These are phyloP conservation scores for Trichophyton schoenleinii DNA, from an alignment of 2,329 filamentous ascomycete genomes.

Conservation along the genomic window DNA sequence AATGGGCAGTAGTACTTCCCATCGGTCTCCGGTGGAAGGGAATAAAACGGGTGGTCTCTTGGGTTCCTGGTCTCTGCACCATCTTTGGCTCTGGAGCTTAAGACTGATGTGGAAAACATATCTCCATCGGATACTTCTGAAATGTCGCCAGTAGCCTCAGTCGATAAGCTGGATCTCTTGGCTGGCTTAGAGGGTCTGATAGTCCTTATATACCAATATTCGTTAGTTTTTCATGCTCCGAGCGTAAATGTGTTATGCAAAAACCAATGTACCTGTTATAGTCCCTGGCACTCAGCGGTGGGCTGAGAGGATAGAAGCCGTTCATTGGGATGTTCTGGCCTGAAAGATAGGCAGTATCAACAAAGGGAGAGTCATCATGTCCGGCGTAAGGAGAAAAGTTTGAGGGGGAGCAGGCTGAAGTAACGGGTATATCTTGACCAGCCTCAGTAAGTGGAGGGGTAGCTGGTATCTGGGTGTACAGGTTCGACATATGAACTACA, in stretches of 20 bases:
- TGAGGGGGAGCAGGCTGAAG: conserved; percentile 29
- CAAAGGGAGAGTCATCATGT: conserved; percentile 27
- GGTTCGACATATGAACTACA: conserved; percentile 23
- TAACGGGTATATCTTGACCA: conserved; percentile 30
- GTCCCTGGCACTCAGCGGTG: conserved; percentile 30
- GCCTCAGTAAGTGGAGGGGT: conserved; percentile 33
- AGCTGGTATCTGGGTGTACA: conserved; percentile 29
- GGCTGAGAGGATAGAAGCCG: conserved; percentile 29
- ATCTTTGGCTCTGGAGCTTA: conserved; percentile 28
- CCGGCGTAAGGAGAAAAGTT: conserved; percentile 28
- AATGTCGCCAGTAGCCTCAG: background rate
- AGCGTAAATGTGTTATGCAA: background rate
- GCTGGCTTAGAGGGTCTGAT: conserved; percentile 28
- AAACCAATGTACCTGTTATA: conserved; percentile 27
- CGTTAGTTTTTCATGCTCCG: background rate
- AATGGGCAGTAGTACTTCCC: conserved; percentile 91
- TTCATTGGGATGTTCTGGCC: conserved; percentile 26
- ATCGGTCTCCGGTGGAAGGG: conserved; percentile 41
- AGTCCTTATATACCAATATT: conserved; percentile 20
- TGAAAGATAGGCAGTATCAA: conserved; percentile 22
- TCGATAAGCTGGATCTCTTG: conserved; percentile 19
- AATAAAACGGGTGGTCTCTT: conserved; percentile 32
- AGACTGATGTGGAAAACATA: conserved; percentile 12
- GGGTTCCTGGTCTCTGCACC: conserved; percentile 27
- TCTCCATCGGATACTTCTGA: conserved; percentile 1